Percentiles rank a stretch among this genome's conserved stretches.
Evolutionary conservation across 495 filamentous ascomycete species (phyloP).

Genomic region (Chlorociboria aeruginascens): DNA sequence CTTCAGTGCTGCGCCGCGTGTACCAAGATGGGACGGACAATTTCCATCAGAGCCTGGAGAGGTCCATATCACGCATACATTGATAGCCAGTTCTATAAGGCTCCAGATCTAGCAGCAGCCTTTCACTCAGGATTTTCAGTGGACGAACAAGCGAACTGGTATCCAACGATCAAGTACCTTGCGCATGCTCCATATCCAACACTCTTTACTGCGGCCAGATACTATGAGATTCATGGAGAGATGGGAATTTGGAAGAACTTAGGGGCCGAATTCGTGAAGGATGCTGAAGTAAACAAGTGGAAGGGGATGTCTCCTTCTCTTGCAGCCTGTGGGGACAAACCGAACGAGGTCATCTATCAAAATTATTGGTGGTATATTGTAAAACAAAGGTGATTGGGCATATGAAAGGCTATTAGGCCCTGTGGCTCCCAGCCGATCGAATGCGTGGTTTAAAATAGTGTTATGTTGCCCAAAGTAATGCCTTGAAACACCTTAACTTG

Average conservation of each 20-base stretch:
- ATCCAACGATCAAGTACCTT: conserved; percentile 3
- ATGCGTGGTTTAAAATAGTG: no score
- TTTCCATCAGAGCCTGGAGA: neutral
- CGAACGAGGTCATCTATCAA: conserved; percentile 3
- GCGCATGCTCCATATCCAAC: conserved; percentile 17
- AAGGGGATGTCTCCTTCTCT: conserved; percentile 1
- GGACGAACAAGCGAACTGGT: conserved; percentile 1
- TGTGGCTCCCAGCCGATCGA: no score
- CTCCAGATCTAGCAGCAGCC: neutral
- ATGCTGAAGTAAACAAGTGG: conserved; percentile 4
- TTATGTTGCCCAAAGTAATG: no score
- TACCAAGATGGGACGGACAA: neutral
- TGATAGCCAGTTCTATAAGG: neutral
- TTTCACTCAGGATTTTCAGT: conserved; percentile 3
- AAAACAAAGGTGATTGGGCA: conserved; percentile 4
- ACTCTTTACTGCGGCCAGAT: conserved; percentile 4
- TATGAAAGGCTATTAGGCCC: conserved; percentile 5
- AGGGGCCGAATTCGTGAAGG: neutral
- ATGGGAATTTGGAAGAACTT: conserved; percentile 1
- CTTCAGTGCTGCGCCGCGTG: conserved; percentile 1
- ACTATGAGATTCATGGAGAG: conserved; percentile 5
- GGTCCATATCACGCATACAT: conserved; percentile 5
- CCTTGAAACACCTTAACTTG: no score
- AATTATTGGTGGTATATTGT: conserved; percentile 7
- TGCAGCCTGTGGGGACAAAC: conserved; percentile 1